Conservation (phyloP, 148 eudicot species). For the Drosera capensis region DNA sequence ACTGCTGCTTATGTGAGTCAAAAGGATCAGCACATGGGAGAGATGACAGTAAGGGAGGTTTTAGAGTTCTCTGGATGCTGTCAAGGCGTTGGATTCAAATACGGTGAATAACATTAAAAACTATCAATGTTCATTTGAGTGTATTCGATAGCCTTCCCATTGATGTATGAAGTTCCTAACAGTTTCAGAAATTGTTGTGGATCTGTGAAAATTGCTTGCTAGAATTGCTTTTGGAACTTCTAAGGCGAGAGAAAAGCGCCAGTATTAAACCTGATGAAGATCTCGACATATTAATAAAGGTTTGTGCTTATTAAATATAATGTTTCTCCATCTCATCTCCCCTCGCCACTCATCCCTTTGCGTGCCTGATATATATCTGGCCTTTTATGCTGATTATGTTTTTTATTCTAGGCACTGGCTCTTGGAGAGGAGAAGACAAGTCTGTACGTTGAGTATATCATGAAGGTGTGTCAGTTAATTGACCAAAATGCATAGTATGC, state of each 20-base stretch:
- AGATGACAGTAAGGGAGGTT: constrained; percentile 88
- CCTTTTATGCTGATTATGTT: constrained; percentile 5
- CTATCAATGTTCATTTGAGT: not conserved
- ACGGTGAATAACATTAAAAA: constrained; percentile 27
- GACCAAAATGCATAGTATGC: too few relatives aligned
- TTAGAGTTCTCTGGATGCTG: constrained; percentile 68
- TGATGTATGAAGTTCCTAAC: not conserved
- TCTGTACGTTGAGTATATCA: constrained; percentile 64
- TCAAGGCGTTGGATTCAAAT: constrained; percentile 72
- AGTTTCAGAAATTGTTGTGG: not conserved
- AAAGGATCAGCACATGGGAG: constrained; percentile 81
- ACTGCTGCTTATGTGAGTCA: constrained; percentile 84
- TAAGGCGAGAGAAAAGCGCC: constrained; percentile 56
- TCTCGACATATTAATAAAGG: constrained; percentile 84
- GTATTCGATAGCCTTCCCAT: not conserved
- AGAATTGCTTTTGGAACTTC: constrained; percentile 88
- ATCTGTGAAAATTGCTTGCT: not conserved
- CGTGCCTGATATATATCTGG: not conserved
- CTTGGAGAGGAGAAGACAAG: constrained; percentile 62
- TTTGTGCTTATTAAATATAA: constrained; percentile 7
- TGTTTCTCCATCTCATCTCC: not conserved
- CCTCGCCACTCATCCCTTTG: too few relatives aligned
- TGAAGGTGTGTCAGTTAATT: constrained; percentile 46
- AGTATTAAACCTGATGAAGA: constrained; percentile 73
- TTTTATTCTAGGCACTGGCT: constrained; percentile 53